Evolutionary conservation across 1,139 yeast species (phyloP), one percentile per base, ranked within the genome.

Genomic region (Suhomyces bokatorum): DNA sequence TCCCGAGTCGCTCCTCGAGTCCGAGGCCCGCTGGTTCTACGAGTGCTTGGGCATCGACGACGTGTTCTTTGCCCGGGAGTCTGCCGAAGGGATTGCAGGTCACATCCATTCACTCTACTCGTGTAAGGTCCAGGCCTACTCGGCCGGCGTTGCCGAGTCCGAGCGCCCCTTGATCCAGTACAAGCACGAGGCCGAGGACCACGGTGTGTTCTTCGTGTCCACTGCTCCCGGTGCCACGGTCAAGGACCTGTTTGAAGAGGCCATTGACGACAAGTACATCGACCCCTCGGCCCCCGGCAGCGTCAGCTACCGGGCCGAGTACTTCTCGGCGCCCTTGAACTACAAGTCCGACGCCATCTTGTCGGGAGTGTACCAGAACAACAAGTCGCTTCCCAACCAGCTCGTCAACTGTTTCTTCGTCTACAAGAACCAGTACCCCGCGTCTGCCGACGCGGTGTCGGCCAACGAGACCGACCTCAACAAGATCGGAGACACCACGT

Each of bases 121-220:
- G 33, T 93, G 97, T 51, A 93, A 93, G 65, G 81, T 93, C 46
- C 95, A 93, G 56, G 96, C 97, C 13, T 89, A 77, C 64, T 63
- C 76, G n/a, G 58, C 63, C 14, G 54, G 59, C 35, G 44, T 46
- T 30, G 62, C 60, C 37, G 55, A 53, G 20, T 51, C 52, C 37
- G 59, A 53, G 31, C 58, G 55, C 44, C 81, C 89, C 13, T 78
- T 82, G 54, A 83, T 88, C 55, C 87, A 84, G 48, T 85, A 87
- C 63, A 81, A 79, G 62, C 75, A 88, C 50, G 95, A 87, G 64
- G 79, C 81, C 40, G 86, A 81, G 14, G 93, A 87, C 62, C 96
- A 90, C 60, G 97, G 97, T 1, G 95, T 90, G 24, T 93, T 87
- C 67, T 89, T 93, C 63, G 96, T 89, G 62, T 82, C 95, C 27